Conservation (phyloP, 192 early-diverging fungal genomes). For the Phlyctochytrium arcticum region DNA sequence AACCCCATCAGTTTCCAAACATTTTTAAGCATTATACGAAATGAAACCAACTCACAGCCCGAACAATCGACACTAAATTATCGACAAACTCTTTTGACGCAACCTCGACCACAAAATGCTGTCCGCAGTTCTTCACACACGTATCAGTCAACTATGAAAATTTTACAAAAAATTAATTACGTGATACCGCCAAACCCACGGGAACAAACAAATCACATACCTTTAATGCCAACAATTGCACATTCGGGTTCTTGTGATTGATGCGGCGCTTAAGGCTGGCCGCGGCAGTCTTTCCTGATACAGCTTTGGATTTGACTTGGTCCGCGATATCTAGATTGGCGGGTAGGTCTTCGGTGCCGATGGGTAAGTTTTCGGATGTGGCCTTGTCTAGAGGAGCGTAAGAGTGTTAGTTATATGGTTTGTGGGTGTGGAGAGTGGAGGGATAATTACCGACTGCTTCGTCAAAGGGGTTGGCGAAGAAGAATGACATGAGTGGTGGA, state of each 20-base stretch:
- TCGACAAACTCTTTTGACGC: constrained; percentile 89
- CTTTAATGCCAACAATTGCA: constrained; percentile 81
- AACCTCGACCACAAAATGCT: constrained; percentile 79
- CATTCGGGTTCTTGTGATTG: constrained; percentile 89
- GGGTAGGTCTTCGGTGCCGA: constrained; percentile 78
- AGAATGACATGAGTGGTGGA: constrained; percentile 36
- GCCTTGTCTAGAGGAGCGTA: constrained; percentile 48
- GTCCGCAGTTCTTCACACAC: constrained; percentile 93
- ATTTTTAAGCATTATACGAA: too few relatives aligned
- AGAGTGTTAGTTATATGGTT: neutral
- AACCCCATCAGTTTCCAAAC: too few relatives aligned
- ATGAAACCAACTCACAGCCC: too few relatives aligned
- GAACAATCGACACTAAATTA: constrained; percentile 62
- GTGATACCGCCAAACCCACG: neutral
- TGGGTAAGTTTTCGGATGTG: constrained; percentile 85
- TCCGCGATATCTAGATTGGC: constrained; percentile 88
- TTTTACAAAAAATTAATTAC: neutral
- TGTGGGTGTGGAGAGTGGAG: too few relatives aligned
- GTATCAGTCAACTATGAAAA: constrained; percentile 71
- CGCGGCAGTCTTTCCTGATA: constrained; percentile 67
- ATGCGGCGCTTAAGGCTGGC: constrained; percentile 75
- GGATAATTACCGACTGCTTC: constrained; percentile 35
- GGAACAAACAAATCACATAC: constrained; percentile 37
- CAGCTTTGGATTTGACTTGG: constrained; percentile 80
- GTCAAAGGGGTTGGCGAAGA: constrained; percentile 37